phyloP scores from a whole-genome alignment of 768 basidiomycete genomes.

The Lepiota brunneoincarnata region DNA sequence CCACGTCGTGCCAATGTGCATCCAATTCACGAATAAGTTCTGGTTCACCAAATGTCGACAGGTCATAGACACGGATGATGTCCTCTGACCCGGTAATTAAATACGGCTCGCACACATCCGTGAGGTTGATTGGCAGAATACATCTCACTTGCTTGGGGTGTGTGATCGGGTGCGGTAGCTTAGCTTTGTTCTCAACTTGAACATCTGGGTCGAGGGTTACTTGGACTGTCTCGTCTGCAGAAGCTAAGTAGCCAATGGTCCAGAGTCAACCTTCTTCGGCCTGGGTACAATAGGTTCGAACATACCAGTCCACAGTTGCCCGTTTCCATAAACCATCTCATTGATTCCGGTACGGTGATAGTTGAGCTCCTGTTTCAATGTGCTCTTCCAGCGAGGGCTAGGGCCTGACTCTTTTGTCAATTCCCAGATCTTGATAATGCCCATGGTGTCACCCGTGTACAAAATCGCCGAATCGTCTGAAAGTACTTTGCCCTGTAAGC shows the following conservation, averaged over 20 bases:
- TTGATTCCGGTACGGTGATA: constrained; percentile 85
- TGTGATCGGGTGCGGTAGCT: constrained; percentile 46
- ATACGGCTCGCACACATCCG: constrained; percentile 67
- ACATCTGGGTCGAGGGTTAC: constrained; percentile 45
- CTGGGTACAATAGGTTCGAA: neutral
- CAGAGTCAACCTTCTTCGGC: neutral
- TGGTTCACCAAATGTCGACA: constrained; percentile 64
- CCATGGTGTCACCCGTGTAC: constrained; percentile 92
- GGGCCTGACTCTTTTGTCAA: constrained; percentile 42
- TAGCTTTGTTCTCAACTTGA: constrained; percentile 18
- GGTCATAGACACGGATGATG: constrained; percentile 75
- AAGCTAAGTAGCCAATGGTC: constrained; percentile 53
- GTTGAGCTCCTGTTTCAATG: constrained; percentile 51
- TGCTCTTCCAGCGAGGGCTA: constrained; percentile 46
- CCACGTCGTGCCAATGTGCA: constrained; percentile 91
- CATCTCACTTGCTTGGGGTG: constrained; percentile 70
- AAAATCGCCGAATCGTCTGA: constrained; percentile 51
- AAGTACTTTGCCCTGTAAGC: constrained; percentile 52
- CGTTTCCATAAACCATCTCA: constrained; percentile 63
- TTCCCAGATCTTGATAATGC: constrained; percentile 80
- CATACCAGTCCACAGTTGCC: constrained; percentile 87
- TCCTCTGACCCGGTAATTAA: constrained; percentile 85
- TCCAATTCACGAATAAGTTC: constrained; percentile 74
- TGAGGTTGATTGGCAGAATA: constrained; percentile 65
- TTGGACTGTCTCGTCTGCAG: constrained; percentile 83